Base-by-base conservation (phyloP, 1,284 basidiomycete genomes). In the Ustilago esculenta region DNA sequence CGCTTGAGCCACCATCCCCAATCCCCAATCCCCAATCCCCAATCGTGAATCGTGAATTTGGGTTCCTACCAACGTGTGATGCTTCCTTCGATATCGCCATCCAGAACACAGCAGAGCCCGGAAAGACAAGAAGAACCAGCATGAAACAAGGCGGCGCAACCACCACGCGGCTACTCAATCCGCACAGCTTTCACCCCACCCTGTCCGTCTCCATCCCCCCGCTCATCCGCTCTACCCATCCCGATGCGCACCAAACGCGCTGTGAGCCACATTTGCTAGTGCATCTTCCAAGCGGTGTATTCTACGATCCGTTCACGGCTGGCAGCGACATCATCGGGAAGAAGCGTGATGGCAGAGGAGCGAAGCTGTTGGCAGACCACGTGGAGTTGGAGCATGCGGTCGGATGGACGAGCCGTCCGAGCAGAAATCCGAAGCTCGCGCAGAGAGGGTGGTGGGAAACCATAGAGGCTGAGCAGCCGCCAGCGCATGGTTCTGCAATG, bases 241-340 rank as follows among this genome's bases (percentile, higher is more conserved):
- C n/a, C n/a, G n/a, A n/a, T n/a, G 14, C 37, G n/a, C 15, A 5
- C 3, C 36, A 11, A 23, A n/a, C 37, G 33, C n/a, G 20, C 1
- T 66, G 55, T 23, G 12, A 14, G 5, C 50, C 66, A 1, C 35
- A 24, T 24, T 20, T 65, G 0, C 53, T 70, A 0, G 21, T 70
- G 2, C 60, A 70, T 17, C 53, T 70, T 1, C 67, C 60, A 2
- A 17, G 39, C 1, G 52, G 52, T 0, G 25, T 70, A 4, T 70
- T 70, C 25, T 70, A 60, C 53, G 67, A 70, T 27, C 60, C 67
- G 7, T 63, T 30, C 30, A 64, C 51, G 0, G 53, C 53, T 4
- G 18, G 17, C 25, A 52, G 41, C 42, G 5, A 52, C 54, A 4
- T 37, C 50, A 7, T 25, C 35, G 11, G 41, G 44, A 24, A 23